These are phyloP conservation scores for Kandelia obovata DNA, from an alignment of 345 rosid genomes.

Conservation along the genomic window DNA sequence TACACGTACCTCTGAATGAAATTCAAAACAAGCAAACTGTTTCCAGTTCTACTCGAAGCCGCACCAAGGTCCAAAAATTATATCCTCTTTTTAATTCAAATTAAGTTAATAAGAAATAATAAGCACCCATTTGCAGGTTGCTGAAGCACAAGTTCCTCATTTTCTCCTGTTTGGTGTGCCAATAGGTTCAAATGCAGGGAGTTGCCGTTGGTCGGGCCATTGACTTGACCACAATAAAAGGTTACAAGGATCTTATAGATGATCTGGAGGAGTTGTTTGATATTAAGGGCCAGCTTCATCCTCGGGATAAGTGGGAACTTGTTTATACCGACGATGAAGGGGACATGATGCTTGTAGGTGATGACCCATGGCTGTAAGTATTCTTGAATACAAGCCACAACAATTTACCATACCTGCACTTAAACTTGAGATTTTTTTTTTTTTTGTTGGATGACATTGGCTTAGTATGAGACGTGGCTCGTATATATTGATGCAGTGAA, in stretches of 20 bases:
- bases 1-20: conserved; percentile 53
- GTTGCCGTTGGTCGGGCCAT: conserved; percentile 33
- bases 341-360: conserved; percentile 37
- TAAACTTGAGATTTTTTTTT: too few relatives aligned
- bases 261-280: conserved; percentile 33
- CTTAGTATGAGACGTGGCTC: neutral
- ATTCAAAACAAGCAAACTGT: conserved; percentile 46
- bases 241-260: conserved; percentile 26
- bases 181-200: conserved; percentile 36
- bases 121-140: conserved; percentile 1
- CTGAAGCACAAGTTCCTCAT: neutral
- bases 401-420: neutral
- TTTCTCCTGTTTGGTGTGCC: conserved; percentile 6
- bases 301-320: conserved; percentile 30
- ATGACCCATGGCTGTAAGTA: conserved; percentile 37
- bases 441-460: neutral
- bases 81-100: neutral
- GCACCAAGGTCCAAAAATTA: conserved; percentile 25
- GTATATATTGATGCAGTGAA: conserved; percentile 12
- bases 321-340: conserved; percentile 37
- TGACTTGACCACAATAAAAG: conserved; percentile 26
- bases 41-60: conserved; percentile 21
- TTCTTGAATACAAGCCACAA: neutral
- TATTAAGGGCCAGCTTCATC: conserved; percentile 24
- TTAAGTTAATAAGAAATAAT: neutral